Evolutionary conservation across 164 flowering plant genomes (phyloP).

Genomic region (Cinnamomum micranthum): DNA sequence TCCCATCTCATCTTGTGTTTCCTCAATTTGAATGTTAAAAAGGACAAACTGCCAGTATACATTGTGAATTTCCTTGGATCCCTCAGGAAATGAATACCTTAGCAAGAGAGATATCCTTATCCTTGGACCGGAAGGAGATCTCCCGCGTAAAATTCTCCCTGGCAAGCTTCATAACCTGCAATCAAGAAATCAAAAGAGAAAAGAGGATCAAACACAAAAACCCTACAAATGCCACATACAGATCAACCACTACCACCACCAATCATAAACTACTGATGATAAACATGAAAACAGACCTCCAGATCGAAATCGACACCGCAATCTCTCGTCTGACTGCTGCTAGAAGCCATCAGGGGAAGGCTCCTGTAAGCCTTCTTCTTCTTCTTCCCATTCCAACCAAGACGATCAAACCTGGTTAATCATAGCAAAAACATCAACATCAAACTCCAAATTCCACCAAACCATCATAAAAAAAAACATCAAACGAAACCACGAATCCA

Average conservation of each 20-base stretch:
- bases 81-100: conserved; percentile 26
- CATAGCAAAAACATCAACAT: background rate
- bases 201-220: background rate
- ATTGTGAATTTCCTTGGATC: background rate
- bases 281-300: conserved; percentile 21
- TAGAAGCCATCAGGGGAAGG: conserved; percentile 16
- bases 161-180: conserved; percentile 48
- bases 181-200: background rate
- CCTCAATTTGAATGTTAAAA: background rate
- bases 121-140: conserved; percentile 57
- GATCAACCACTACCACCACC: background rate
- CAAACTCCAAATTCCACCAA: background rate
- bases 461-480: background rate
- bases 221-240: too few relatives aligned
- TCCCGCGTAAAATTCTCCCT: conserved; percentile 53
- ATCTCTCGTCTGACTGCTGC: conserved; percentile 25
- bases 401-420: conserved; percentile 29
- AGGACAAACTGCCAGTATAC: background rate
- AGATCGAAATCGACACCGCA: conserved; percentile 16
- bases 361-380: conserved; percentile 20
- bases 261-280: background rate
- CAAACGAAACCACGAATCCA: background rate
- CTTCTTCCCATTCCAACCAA: conserved; percentile 20
- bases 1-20: too few relatives aligned
- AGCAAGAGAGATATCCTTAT: conserved; percentile 60